Evolutionary conservation across 257 asterid species (phyloP), one percentile per base, ranked within the genome.

Genomic region (Solanum gandarillasii): DNA sequence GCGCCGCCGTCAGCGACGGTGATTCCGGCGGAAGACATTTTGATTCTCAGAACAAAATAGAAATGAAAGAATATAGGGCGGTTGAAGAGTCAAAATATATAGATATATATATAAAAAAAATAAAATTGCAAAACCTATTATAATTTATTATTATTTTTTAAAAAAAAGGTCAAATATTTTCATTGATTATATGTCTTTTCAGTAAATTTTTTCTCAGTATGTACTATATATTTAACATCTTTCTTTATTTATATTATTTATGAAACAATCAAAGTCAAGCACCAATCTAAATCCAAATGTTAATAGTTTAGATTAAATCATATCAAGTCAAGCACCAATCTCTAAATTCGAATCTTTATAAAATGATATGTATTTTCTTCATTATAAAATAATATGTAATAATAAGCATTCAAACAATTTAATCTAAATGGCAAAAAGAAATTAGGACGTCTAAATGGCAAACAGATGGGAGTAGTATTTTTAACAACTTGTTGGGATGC

Each of bases 21-120:
- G 41, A 93, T 94, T 70, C 96, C 96, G 91, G 94, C 93, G 74
- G 92, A 89, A 27, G 98, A 90, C 98, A 95, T 20, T 5, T 84
- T 52, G 72, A 18, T 23, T 60, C 7, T 65, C 71, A 6, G 82
- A 27, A 48, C 29, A 9, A 85, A 29, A 39, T 41, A 12, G 81
- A 85, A 31, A 21, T 36, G 87, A 85, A 29, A 81, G 29, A 48
- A 82, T 48, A 7, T 29, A 20, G 70, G 70, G 43, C 36, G 21
- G 58, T 41, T 14, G 27, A 43, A 43, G 25, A 27, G 84, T 79
- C n/a, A 25, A 78, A 0, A 62, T 23, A 23, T 52, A 52, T 76
- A 76, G 4, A 38, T 38, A 6, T 76, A n/a, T 38, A 38, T 38
- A 6, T 36, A 38, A 23, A 3, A 23, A 2, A 0, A 0, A 9